phyloP scores from a whole-genome alignment of 306 rosid species.

The Castanospermum australe region DNA sequence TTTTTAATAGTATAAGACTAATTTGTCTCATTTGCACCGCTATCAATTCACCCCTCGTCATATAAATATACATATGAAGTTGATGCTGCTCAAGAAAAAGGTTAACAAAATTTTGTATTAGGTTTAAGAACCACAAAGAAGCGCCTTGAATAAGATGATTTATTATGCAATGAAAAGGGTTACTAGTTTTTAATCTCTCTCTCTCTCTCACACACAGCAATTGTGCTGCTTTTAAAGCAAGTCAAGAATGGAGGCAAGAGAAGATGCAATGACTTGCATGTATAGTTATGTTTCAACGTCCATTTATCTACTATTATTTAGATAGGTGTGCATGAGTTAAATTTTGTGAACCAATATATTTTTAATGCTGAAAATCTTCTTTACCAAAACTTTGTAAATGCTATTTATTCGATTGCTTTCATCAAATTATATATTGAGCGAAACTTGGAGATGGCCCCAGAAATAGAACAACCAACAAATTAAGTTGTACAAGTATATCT shows the following conservation, averaged over 20 bases:
- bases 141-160: background rate
- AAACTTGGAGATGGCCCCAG: conserved; percentile 18
- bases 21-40: too few species aligned
- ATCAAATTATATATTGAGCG: background rate
- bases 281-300: background rate
- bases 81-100: too few species aligned
- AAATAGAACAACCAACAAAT: conserved; percentile 28
- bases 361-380: conserved; percentile 40
- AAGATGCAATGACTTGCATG: background rate
- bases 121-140: too few species aligned
- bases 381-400: conserved; percentile 47
- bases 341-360: background rate
- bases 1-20: too few species aligned
- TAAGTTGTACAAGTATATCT: background rate
- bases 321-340: conserved; percentile 9
- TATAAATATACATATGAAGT: too few species aligned
- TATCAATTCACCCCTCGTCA: too few species aligned
- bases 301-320: conserved; percentile 13
- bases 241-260: background rate
- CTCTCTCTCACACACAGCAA: too few species aligned
- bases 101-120: too few species aligned
- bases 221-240: conserved; percentile 3
- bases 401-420: conserved; percentile 26
- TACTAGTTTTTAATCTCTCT: background rate
- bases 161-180: background rate